Conservation (phyloP, 164 flowering plant genomes). For the Macadamia tetraphylla region DNA sequence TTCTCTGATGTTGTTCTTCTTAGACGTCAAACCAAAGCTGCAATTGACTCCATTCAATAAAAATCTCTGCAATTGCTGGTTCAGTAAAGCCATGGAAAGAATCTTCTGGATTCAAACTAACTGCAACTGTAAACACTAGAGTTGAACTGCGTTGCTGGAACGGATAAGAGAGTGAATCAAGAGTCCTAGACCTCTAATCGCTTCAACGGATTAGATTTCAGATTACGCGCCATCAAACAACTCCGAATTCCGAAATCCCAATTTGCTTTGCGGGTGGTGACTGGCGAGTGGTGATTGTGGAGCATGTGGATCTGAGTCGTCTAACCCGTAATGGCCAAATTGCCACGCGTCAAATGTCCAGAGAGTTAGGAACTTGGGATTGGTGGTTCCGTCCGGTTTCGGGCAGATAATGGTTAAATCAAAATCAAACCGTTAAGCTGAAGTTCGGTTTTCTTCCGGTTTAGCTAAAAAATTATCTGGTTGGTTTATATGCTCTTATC, state of each 20-base stretch:
- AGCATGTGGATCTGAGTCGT: too few relatives aligned
- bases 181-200: neutral
- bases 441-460: too few relatives aligned
- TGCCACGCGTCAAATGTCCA: too few relatives aligned
- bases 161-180: neutral
- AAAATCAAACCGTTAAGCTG: too few relatives aligned
- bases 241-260: neutral
- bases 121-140: neutral
- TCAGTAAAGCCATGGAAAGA: slow-evolving; percentile 56
- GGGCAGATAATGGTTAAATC: too few relatives aligned
- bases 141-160: neutral
- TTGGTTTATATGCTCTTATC: too few relatives aligned
- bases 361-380: too few relatives aligned
- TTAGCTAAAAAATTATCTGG: too few relatives aligned
- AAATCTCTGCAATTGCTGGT: slow-evolving; percentile 58
- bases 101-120: neutral
- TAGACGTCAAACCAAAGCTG: slow-evolving; percentile 15
- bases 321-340: too few relatives aligned
- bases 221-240: neutral
- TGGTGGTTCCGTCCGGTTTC: too few relatives aligned
- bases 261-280: neutral
- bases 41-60: slow-evolving; percentile 24
- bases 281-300: too few relatives aligned
- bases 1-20: slow-evolving; percentile 9
- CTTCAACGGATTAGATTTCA: neutral